Evolutionary conservation across 73 alveolate genomes (phyloP).

Genomic region (Tetrahymena thermophila): DNA sequence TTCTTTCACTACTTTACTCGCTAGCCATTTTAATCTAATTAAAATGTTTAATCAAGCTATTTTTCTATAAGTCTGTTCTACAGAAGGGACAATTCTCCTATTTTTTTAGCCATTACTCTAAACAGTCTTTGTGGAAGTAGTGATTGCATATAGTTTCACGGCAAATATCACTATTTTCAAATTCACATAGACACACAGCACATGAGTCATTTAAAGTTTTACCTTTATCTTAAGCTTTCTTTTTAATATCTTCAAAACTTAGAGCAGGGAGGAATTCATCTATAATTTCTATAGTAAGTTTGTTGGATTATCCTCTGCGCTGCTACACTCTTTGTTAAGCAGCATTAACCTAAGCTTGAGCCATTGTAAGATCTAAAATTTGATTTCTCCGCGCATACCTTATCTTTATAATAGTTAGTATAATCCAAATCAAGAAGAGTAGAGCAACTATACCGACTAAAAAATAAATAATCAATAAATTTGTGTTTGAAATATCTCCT

Average conservation of each 20-base stretch:
- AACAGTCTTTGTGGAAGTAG: neutral
- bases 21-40: neutral
- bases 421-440: neutral
- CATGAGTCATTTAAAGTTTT: neutral
- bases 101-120: neutral
- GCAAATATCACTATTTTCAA: neutral
- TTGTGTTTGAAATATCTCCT: neutral
- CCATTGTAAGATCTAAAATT: neutral
- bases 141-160: neutral
- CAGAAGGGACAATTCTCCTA: neutral
- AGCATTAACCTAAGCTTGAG: neutral
- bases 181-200: neutral
- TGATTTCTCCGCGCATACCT: neutral
- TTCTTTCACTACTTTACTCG: neutral
- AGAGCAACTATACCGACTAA: neutral
- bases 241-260: neutral
- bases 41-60: neutral
- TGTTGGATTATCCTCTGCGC: neutral
- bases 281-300: neutral
- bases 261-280: neutral
- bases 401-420: neutral
- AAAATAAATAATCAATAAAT: neutral
- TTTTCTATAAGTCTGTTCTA: neutral
- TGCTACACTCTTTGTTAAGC: neutral
- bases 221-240: neutral